phyloP scores from a whole-genome alignment of 768 basidiomycete species.

The Hygrocybe punicea region DNA sequence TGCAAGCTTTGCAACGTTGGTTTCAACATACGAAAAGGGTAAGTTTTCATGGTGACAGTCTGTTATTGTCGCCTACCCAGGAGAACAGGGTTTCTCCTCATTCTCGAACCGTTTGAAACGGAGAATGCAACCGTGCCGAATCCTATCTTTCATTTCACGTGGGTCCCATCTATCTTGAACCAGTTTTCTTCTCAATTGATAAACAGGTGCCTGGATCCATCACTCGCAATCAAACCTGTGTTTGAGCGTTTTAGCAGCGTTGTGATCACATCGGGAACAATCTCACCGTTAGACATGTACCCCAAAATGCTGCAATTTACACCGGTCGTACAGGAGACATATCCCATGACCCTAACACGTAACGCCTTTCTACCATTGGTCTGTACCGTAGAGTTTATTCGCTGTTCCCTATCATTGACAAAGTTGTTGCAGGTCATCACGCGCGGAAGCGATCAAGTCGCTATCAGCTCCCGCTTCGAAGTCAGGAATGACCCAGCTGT shows the following conservation, averaged over 20 bases:
- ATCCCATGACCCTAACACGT: constrained; percentile 94
- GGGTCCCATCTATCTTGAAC: constrained; percentile 17
- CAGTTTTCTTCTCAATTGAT: constrained; percentile 11
- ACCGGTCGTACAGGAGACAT: constrained; percentile 94
- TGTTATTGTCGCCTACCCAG: constrained; percentile 3
- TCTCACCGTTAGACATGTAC: constrained; percentile 99
- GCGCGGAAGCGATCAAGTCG: constrained; percentile 96
- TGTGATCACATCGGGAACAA: constrained; percentile 97
- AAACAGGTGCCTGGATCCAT: constrained; percentile 90
- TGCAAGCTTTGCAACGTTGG: constrained; percentile 91
- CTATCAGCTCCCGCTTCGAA: constrained; percentile 97
- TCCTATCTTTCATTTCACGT: constrained; percentile 98
- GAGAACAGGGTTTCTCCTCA: constrained; percentile 81
- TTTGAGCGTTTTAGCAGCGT: constrained; percentile 98
- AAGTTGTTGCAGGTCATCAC: constrained; percentile 75
- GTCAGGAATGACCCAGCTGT: constrained; percentile 99
- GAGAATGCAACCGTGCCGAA: constrained; percentile 98
- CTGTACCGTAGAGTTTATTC: constrained; percentile 22
- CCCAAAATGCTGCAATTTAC: constrained; percentile 99
- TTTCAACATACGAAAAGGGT: constrained; percentile 98
- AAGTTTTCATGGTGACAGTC: constrained; percentile 7
- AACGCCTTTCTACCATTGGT: constrained; percentile 96
- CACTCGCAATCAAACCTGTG: constrained; percentile 94
- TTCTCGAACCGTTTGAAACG: constrained; percentile 97
- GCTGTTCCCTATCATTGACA: constrained; percentile 7